Conservation (phyloP, 495 filamentous ascomycete genomes). For the Staphylotrichum tortipilum region DNA sequence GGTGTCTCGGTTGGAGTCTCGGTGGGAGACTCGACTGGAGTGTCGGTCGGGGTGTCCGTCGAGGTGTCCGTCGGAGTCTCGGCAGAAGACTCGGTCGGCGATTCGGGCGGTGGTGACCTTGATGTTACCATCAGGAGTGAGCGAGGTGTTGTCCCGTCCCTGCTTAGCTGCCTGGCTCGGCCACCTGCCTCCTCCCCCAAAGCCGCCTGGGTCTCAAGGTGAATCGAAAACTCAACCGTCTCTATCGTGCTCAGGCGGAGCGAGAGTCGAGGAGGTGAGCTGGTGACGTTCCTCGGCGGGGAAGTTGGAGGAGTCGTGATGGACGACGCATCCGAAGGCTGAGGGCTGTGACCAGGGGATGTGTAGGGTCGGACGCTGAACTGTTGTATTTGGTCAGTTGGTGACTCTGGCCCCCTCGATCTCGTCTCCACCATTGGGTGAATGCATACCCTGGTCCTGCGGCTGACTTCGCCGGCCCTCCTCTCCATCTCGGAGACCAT, state of each 20-base stretch:
- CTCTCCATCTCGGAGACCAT: constrained; percentile 72
- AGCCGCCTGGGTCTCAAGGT: background rate
- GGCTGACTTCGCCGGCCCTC: constrained; percentile 64
- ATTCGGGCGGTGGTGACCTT: background rate
- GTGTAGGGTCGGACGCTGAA: constrained; percentile 16
- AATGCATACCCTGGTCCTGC: constrained; percentile 43
- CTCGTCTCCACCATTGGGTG: too few species aligned
- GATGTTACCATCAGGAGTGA: constrained; percentile 3
- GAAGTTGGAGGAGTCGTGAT: constrained; percentile 19
- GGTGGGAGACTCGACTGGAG: too few species aligned
- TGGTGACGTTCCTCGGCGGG: constrained; percentile 17
- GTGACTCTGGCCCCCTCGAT: background rate
- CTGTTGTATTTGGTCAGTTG: constrained; percentile 18
- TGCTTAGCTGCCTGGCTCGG: background rate
- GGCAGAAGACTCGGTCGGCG: too few species aligned
- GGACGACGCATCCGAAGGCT: constrained; percentile 20
- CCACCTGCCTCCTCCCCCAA: background rate
- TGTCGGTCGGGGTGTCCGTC: too few species aligned
- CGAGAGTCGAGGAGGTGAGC: constrained; percentile 25
- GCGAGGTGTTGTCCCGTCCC: background rate
- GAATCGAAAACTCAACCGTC: constrained; percentile 13
- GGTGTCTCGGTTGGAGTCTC: too few species aligned
- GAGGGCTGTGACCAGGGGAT: constrained; percentile 22
- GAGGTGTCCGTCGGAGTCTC: too few species aligned
- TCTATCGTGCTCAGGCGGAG: constrained; percentile 24